Evolutionary conservation across 2,329 filamentous ascomycete species (phyloP), one percentile per base, ranked within the genome.

Genomic region (Emmonsiellopsis sp.): DNA sequence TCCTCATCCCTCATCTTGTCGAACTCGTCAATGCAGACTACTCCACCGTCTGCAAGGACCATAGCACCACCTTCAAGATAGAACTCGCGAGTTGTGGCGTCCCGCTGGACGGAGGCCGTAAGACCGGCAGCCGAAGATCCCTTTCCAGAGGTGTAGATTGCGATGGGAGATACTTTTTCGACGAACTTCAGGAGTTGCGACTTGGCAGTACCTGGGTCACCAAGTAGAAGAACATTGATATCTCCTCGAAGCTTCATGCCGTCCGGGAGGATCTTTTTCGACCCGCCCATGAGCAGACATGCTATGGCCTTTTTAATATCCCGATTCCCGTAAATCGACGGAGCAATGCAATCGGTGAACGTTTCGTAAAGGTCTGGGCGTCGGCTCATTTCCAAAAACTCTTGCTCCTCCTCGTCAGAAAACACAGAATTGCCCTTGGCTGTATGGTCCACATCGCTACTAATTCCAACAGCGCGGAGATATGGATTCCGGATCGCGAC

Each of bases 1-100:
- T 98, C 93, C 70, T 98, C 93, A 67, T 98, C 93, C 57, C 93
- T 82, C 93, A 98, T 98, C 77, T 98, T 98, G 75, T 98, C 93
- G 66, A 98, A 98, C 72, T 98, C 93, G 66, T 98, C 93, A 62
- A 98, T 98, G 71, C 93, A 97, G 8, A 97, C 93, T 1, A 97
- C 92, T 62, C 93, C 93, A 2, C 91, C 91, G 61, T 98, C 93
- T 3, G 93, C 93, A 14, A 98, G 82, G 3, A 98, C 93, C 93
- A 98, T 97, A 34, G 93, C 93, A 71, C 93, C 93, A 46, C 93
- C 93, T 76, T 98, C 93, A 0, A 98, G 83, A 65, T 97, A 98
- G 70, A 98, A 98, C 68, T 98, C 93, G 50, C 93, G 82, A 0
- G 92, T 96, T 11, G 85, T 87, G 11, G 88, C 85, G 65, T 98